These are phyloP conservation scores for Septoria petroselini DNA, from an alignment of 2,329 filamentous ascomycete genomes.

Conservation along the genomic window DNA sequence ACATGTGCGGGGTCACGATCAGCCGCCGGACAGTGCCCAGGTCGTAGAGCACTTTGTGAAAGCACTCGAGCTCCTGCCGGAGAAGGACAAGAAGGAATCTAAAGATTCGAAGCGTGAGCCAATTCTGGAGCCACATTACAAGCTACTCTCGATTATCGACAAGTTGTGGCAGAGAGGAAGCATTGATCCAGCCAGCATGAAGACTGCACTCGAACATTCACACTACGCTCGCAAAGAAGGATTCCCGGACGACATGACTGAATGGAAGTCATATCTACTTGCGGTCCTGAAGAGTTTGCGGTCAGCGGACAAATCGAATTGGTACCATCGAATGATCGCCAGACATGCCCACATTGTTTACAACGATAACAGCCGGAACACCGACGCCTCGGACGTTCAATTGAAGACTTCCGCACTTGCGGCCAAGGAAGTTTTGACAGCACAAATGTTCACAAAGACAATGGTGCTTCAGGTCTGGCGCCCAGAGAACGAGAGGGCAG, in stretches of 20 bases:
- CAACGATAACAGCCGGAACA: conserved; percentile 37
- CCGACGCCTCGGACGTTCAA: not conserved
- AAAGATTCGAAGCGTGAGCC: conserved; percentile 66
- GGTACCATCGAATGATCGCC: conserved; percentile 89
- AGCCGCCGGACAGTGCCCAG: conserved; percentile 40
- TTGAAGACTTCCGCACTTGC: conserved; percentile 50
- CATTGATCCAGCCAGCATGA: conserved; percentile 45
- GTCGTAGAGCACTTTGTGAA: conserved; percentile 58
- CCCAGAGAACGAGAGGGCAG: conserved; percentile 78
- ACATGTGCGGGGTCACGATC: conserved; percentile 22
- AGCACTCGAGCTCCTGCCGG: conserved; percentile 59
- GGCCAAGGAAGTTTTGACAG: conserved; percentile 74
- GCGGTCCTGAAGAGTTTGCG: conserved; percentile 60
- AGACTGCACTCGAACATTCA: conserved; percentile 52
- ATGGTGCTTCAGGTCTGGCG: conserved; percentile 96
- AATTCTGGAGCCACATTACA: conserved; percentile 88
- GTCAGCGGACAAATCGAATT: conserved; percentile 82
- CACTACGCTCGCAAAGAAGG: conserved; percentile 55
- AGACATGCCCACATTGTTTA: conserved; percentile 65
- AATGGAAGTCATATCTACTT: conserved; percentile 61
- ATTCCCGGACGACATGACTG: conserved; percentile 46
- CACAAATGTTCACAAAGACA: conserved; percentile 87
- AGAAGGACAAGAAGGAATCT: conserved; percentile 45
- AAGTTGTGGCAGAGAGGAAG: conserved; percentile 65
- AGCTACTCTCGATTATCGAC: conserved; percentile 75